Percentiles rank a stretch among this genome's conserved stretches.
Conservation (phyloP, 2,329 filamentous ascomycete genomes). For the Sporothrix humicola region DNA sequence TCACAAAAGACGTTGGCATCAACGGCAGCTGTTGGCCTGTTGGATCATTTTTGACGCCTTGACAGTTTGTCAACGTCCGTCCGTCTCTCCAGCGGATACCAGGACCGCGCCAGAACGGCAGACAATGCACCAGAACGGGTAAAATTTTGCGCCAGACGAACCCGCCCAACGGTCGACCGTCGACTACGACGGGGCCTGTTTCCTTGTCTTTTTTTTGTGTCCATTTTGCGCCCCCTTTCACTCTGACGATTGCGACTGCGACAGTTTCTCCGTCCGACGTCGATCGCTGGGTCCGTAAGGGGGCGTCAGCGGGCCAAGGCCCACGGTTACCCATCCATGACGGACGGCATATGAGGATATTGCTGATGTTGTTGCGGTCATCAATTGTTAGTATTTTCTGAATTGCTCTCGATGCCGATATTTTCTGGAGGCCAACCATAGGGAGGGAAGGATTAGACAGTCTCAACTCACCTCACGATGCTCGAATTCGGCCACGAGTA, state of each 20-base stretch:
- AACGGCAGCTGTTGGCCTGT: not conserved
- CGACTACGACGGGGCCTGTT: not conserved
- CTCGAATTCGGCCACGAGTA: not conserved
- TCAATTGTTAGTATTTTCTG: not conserved
- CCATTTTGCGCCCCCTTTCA: no score
- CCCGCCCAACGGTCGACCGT: not conserved
- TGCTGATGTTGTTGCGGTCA: not conserved
- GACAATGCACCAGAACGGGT: constrained; percentile 11
- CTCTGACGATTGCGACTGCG: constrained; percentile 2
- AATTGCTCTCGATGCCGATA: not conserved
- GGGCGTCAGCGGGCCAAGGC: constrained; percentile 6
- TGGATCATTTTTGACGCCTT: not conserved
- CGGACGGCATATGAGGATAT: no score
- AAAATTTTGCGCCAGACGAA: constrained; percentile 18
- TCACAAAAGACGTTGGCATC: not conserved
- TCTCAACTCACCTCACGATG: not conserved
- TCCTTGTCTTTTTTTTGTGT: no score
- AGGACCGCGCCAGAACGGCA: constrained; percentile 11
- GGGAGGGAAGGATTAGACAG: not conserved
- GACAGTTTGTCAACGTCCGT: no score
- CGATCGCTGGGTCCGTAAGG: constrained; percentile 16
- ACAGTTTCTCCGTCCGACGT: constrained; percentile 15
- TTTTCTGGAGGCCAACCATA: not conserved
- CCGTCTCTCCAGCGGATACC: not conserved
- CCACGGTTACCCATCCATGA: no score